These are phyloP conservation scores for Puya raimondii DNA, from an alignment of 176 grass and related monocot species.

Conservation along the genomic window DNA sequence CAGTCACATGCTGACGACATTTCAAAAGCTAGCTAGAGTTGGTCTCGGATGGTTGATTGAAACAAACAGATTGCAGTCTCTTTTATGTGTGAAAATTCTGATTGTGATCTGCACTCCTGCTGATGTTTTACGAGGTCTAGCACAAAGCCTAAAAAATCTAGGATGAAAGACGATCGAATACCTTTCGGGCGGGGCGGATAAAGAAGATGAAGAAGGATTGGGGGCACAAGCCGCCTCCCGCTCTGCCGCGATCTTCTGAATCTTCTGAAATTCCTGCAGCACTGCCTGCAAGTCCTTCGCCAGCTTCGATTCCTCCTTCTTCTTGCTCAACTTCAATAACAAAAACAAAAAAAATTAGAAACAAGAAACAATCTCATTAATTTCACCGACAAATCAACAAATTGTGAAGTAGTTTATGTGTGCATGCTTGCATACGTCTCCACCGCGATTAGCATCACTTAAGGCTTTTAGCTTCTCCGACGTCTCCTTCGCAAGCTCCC, in stretches of 20 bases:
- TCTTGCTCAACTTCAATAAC: not conserved
- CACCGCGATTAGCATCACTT: not conserved
- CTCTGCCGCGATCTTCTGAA: not conserved
- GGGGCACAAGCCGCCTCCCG: not conserved
- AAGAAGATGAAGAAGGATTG: not conserved
- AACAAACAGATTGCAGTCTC: not conserved
- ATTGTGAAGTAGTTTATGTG: too few species aligned
- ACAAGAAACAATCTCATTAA: not conserved
- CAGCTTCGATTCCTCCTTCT: not conserved
- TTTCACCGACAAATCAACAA: too few species aligned
- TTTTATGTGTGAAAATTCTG: not conserved
- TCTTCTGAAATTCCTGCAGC: slow-evolving; percentile 1
- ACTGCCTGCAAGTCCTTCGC: not conserved
- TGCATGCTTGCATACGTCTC: not conserved
- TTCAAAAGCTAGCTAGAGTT: too few species aligned
- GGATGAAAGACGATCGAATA: not conserved
- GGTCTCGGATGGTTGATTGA: too few species aligned
- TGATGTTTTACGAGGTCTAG: not conserved
- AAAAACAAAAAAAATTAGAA: not conserved
- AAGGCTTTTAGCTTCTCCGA: not conserved
- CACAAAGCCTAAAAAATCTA: not conserved
- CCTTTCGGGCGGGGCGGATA: not conserved
- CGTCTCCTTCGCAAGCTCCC: not conserved
- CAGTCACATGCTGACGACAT: too few species aligned
- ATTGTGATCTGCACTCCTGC: not conserved